These are phyloP conservation scores for Conidiobolus incongruus DNA, from an alignment of 371 early-diverging fungal genomes.

Conservation along the genomic window DNA sequence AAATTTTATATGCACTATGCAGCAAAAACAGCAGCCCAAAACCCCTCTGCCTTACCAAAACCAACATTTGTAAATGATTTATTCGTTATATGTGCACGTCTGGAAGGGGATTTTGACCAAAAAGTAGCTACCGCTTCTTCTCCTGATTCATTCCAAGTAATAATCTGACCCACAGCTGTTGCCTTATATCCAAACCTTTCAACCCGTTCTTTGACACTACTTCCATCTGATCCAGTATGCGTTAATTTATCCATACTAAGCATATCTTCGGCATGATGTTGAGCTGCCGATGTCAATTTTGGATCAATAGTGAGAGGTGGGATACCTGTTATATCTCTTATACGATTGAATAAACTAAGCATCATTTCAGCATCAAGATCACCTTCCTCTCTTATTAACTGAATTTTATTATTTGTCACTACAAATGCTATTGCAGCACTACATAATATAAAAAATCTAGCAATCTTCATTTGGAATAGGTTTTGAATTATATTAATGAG, in stretches of 20 bases:
- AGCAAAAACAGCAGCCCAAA: no score
- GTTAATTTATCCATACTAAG: slow-evolving; percentile 10
- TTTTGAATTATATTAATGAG: no score
- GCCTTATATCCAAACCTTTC: slow-evolving; percentile 6
- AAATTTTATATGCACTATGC: no score
- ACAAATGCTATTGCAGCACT: no score
- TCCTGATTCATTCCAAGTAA: slow-evolving; percentile 9
- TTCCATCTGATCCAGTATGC: slow-evolving; percentile 10
- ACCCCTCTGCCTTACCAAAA: no score
- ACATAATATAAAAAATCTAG: no score
- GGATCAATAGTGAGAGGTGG: neutral
- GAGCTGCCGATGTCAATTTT: slow-evolving; percentile 9
- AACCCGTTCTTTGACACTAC: no score
- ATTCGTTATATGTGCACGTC: no score
- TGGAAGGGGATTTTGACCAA: slow-evolving; percentile 22
- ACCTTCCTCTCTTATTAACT: no score
- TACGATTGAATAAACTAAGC: neutral
- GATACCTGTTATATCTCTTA: neutral
- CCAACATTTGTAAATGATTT: no score
- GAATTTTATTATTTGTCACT: no score
- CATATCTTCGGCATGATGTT: slow-evolving; percentile 12
- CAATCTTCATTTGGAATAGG: no score
- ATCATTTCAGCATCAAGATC: neutral
- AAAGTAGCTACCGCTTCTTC: slow-evolving; percentile 8
- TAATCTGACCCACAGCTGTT: slow-evolving; percentile 14